phyloP scores from a whole-genome alignment of 305 asterid species.

The Solanum aculeatissimum region DNA sequence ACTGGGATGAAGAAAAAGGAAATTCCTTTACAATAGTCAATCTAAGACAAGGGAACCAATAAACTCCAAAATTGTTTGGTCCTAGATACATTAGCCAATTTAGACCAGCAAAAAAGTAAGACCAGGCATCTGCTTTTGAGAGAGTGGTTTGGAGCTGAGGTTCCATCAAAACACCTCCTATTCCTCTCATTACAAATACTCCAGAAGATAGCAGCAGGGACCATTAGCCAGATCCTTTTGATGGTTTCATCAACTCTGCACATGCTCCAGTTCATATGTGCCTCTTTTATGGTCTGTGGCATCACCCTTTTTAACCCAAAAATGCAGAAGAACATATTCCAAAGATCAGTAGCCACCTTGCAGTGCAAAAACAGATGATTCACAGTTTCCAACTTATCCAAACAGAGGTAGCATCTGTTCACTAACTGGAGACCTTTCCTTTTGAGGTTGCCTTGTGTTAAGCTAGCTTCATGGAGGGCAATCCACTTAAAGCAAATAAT shows the following conservation, averaged over 20 bases:
- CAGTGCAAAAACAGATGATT: neutral
- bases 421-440: neutral
- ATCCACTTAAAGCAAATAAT: neutral
- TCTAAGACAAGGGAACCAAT: neutral
- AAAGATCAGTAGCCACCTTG: neutral
- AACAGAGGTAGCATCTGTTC: neutral
- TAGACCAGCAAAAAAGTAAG: neutral
- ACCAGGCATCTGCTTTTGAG: neutral
- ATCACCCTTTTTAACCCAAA: neutral
- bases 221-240: neutral
- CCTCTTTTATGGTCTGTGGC: neutral
- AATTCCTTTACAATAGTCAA: neutral
- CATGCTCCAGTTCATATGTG: neutral
- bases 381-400: neutral
- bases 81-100: neutral
- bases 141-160: neutral
- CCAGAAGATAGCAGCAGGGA: neutral
- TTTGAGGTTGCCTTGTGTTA: neutral
- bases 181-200: neutral
- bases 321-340: neutral
- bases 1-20: neutral
- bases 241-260: neutral
- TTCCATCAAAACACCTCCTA: neutral
- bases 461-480: neutral
- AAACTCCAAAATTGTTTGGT: neutral